A percentile compares a stretch with the other conserved stretches of the same genome.
Evolutionary conservation across 441 rosid species (phyloP).

Genomic region (Capsella rubella): DNA sequence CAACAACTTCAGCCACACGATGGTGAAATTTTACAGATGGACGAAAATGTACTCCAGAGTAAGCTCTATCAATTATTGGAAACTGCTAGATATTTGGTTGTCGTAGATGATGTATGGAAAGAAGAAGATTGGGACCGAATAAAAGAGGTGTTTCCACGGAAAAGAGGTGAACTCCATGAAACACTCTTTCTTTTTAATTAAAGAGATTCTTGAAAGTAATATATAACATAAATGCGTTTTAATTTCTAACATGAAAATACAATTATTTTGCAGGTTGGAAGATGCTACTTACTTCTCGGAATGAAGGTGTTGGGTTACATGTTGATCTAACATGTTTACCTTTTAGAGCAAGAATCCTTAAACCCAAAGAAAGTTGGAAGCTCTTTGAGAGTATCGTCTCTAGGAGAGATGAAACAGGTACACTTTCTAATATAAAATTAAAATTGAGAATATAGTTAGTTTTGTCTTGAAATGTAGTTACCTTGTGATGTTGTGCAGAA

Average conservation of each 20-base stretch:
- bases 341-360: neutral
- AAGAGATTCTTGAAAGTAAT: neutral
- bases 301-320: neutral
- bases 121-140: too few species aligned
- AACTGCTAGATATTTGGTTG: slow-evolving; percentile 37
- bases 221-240: too few species aligned
- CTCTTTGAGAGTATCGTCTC: too few species aligned
- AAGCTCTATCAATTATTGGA: slow-evolving; percentile 25
- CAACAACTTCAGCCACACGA: slow-evolving; percentile 19
- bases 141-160: too few species aligned
- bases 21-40: slow-evolving; percentile 5
- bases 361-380: neutral
- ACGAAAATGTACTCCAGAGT: slow-evolving; percentile 6
- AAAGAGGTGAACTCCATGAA: neutral
- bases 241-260: neutral
- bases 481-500: neutral
- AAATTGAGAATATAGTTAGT: too few species aligned
- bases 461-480: neutral
- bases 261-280: neutral
- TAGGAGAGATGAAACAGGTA: too few species aligned
- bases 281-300: neutral
- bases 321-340: neutral
- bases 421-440: too few species aligned
- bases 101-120: slow-evolving; percentile 41
- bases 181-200: too few species aligned